Percentiles rank a stretch among this genome's conserved stretches.
Conservation (phyloP, 2,329 filamentous ascomycete genomes). For the Penicillium sumatraense region DNA sequence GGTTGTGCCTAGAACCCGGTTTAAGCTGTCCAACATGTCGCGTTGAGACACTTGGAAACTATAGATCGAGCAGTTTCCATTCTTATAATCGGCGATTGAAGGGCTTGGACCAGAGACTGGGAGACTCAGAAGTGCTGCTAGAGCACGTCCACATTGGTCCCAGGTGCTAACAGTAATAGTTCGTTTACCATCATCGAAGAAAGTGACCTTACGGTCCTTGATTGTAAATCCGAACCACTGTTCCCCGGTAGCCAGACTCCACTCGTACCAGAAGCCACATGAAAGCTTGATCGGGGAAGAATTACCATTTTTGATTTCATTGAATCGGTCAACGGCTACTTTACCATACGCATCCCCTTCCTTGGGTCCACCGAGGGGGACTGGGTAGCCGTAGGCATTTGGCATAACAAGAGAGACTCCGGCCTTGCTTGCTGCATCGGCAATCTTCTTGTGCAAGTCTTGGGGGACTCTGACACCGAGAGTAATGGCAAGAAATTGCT, state of each 20-base stretch:
- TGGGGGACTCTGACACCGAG: conserved; percentile 47
- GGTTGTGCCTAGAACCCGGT: conserved; percentile 60
- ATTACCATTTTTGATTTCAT: conserved; percentile 41
- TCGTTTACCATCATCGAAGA: conserved; percentile 61
- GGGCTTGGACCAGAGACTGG: conserved; percentile 44
- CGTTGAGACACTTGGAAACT: conserved; percentile 64
- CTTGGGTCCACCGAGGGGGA: conserved; percentile 24
- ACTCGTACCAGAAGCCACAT: conserved; percentile 60
- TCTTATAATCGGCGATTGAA: conserved; percentile 32
- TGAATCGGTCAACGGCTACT: conserved; percentile 14
- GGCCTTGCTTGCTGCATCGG: conserved; percentile 59
- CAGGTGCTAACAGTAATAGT: conserved; percentile 65
- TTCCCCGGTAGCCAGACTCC: conserved; percentile 44
- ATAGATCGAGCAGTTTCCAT: conserved; percentile 55
- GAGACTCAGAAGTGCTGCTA: conserved; percentile 57
- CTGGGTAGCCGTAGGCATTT: conserved; percentile 48
- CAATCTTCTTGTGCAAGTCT: conserved; percentile 54
- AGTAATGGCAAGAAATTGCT: conserved; percentile 62
- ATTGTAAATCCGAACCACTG: conserved; percentile 56
- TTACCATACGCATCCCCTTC: conserved; percentile 34
- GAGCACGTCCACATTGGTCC: conserved; percentile 58
- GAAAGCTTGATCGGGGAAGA: conserved; percentile 47
- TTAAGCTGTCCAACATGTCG: conserved; percentile 65
- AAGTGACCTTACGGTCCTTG: conserved; percentile 43
- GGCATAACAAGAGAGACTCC: conserved; percentile 61